Evolutionary conservation across 345 rosid genomes (phyloP), one percentile per base, ranked within the genome.

Genomic region (Odontarrhena argentea): DNA sequence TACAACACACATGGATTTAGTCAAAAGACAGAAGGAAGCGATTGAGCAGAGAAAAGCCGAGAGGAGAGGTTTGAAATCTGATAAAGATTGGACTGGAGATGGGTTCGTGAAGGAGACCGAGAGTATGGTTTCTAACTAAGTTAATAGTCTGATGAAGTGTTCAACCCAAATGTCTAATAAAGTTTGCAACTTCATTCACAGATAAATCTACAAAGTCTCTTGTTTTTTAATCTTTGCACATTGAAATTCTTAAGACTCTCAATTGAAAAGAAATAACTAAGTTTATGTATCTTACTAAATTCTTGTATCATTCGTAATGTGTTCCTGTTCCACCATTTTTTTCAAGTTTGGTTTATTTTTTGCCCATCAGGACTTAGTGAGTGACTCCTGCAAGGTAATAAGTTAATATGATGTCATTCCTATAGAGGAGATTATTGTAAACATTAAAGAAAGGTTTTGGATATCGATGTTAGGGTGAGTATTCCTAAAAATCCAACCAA

Each of bases 21-120:
- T 94, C 2, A 73, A 61, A 15, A 82, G 96, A 68, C 97, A 94
- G 74, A 82, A 82, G 75, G 97, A 85, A 79, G 99, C 97, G 0
- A 85, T 95, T 42, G 78, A 71, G 58, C 86, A 78, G 71, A 77
- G 99, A 74, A 95, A 86, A 73, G 96, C 96, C 3, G 42, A 79
- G 61, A 87, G 54, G 78, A 84, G 78, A 67, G 97, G 99, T 18
- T 73, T 91, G 79, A 83, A 83, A 68, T 91, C 97, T 24, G 97
- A 95, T 61, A 95, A 89, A 75, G 99, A 95, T 35, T 89, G 99
- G 99, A 95, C 97, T 0, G 96, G 96, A 57, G 99, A 95, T 75
- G 96, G 99, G 55, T 95, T 95, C 45, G 97, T 91, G 48, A 83
- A 83, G 10, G 99, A 91, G 80, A 77, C 86, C 1, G 96, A 91